Conservation (phyloP, 2,329 filamentous ascomycete species). For the Plectosphaerella plurivora region DNA sequence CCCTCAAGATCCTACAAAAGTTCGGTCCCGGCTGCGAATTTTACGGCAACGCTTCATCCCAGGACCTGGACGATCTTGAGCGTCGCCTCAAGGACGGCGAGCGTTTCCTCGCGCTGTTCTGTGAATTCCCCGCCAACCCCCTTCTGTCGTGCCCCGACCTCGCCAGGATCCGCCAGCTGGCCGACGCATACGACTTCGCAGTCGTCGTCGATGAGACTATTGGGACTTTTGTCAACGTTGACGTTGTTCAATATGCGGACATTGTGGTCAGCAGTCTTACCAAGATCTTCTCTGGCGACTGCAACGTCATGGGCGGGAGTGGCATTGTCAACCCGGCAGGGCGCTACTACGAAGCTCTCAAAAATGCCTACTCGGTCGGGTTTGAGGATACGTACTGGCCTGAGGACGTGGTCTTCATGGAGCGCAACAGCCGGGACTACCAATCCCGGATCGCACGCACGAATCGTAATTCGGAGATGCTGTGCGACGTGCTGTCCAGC, state of each 20-base stretch:
- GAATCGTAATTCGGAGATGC: conserved; percentile 78
- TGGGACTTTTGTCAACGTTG: conserved; percentile 92
- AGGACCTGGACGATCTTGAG: conserved; percentile 83
- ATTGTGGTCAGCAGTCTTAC: conserved; percentile 92
- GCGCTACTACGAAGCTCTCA: conserved; percentile 68
- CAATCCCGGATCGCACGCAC: conserved; percentile 75
- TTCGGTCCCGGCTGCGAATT: conserved; percentile 87
- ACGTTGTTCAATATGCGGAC: conserved; percentile 85
- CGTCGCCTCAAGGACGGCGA: conserved; percentile 65
- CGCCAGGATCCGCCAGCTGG: conserved; percentile 70
- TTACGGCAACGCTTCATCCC: conserved; percentile 73
- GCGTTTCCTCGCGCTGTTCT: conserved; percentile 78
- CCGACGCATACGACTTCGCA: conserved; percentile 80
- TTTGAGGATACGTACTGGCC: conserved; percentile 93
- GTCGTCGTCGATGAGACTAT: conserved; percentile 95
- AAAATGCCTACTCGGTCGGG: conserved; percentile 55
- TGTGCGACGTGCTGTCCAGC: conserved; percentile 65
- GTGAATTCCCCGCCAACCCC: conserved; percentile 93
- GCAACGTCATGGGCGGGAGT: conserved; percentile 95
- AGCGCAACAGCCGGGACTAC: conserved; percentile 94
- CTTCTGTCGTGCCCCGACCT: conserved; percentile 82
- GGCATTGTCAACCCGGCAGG: conserved; percentile 60
- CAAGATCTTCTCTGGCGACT: conserved; percentile 95
- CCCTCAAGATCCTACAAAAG: conserved; percentile 89
- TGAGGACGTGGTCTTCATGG: conserved; percentile 91